These are phyloP conservation scores for Bretziella fagacearum DNA, from an alignment of 2,329 filamentous ascomycete genomes.

Conservation along the genomic window DNA sequence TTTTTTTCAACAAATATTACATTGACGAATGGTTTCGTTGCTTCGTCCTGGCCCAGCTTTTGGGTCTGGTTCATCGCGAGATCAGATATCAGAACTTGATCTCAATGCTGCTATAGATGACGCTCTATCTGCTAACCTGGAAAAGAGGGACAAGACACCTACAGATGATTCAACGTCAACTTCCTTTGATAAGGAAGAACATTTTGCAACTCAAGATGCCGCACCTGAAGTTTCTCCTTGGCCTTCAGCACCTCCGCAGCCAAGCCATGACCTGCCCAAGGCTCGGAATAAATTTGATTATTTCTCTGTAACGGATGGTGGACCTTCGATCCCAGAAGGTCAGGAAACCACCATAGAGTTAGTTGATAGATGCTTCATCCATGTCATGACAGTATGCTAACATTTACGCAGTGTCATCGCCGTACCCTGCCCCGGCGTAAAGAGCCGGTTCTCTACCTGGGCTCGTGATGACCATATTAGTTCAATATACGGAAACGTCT, in stretches of 20 bases:
- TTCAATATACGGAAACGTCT: conserved; percentile 23
- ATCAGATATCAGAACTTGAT: conserved; percentile 2
- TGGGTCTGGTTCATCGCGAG: background rate
- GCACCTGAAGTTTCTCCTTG: background rate
- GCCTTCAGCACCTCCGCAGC: background rate
- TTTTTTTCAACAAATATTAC: background rate
- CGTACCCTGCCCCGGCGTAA: conserved; percentile 36
- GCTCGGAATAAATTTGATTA: background rate
- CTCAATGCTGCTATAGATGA: background rate
- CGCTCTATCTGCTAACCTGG: background rate
- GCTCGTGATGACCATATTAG: conserved; percentile 25
- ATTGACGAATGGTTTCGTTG: background rate
- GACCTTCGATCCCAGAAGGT: background rate
- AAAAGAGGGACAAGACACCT: background rate
- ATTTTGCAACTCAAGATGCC: background rate
- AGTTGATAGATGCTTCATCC: background rate
- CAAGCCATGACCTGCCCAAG: background rate
- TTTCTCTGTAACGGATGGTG: conserved; percentile 6
- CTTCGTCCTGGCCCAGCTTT: background rate
- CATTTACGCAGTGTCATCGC: conserved; percentile 25
- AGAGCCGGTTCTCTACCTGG: conserved; percentile 34
- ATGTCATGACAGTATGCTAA: too few relatives aligned
- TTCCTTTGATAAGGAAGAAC: background rate
- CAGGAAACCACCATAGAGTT: conserved; percentile 5
- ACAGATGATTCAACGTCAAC: background rate